Conservation (phyloP, 2,329 filamentous ascomycete species). For the Penicillium sp. region DNA sequence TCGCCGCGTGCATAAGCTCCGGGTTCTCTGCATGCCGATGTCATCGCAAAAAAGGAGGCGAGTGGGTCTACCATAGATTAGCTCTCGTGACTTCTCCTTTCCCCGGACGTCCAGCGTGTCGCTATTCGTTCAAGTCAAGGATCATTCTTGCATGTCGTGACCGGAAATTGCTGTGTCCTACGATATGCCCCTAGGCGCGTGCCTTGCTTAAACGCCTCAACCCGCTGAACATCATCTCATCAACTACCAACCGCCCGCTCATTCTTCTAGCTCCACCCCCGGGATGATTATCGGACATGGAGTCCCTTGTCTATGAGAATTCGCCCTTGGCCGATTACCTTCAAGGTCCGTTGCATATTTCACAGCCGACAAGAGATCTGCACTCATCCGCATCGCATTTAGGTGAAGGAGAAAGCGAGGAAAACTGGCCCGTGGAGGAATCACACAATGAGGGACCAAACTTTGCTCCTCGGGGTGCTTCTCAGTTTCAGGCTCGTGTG, state of each 20-base stretch:
- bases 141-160: conserved; percentile 4
- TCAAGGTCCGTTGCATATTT: conserved; percentile 57
- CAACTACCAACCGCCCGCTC: conserved; percentile 13
- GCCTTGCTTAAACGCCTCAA: conserved; percentile 72
- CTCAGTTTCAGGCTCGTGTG: conserved; percentile 46
- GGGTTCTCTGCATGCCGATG: conserved; percentile 1
- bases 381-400: conserved; percentile 11
- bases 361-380: conserved; percentile 1
- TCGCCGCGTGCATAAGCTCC: too few relatives aligned
- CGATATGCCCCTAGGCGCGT: conserved; percentile 53
- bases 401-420: conserved; percentile 45
- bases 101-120: conserved; percentile 24
- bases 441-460: conserved; percentile 29
- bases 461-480: conserved; percentile 49
- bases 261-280: conserved; percentile 11
- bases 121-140: background rate
- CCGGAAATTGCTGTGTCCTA: conserved; percentile 7
- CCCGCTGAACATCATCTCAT: conserved; percentile 87
- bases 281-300: conserved; percentile 56
- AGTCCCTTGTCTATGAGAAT: conserved; percentile 79
- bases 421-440: conserved; percentile 36
- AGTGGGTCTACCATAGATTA: conserved; percentile 22
- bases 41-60: conserved; percentile 17
- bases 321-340: conserved; percentile 85
- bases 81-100: conserved; percentile 27